Evolutionary conservation across 2,329 filamentous ascomycete species (phyloP).

Genomic region (Monosporascus ibericus): DNA sequence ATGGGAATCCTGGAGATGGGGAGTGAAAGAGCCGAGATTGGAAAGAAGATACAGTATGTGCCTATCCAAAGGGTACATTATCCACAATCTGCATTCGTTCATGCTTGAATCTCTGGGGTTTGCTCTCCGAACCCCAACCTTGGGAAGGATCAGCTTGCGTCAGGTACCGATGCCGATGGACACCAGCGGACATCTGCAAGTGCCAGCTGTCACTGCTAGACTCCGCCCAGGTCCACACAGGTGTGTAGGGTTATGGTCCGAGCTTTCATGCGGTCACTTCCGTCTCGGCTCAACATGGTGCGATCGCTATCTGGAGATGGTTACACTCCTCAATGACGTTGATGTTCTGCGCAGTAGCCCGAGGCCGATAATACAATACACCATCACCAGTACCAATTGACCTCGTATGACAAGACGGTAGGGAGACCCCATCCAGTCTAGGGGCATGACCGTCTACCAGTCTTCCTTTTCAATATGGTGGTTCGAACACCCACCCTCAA

Average conservation of each 20-base stretch:
- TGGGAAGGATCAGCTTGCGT: not conserved
- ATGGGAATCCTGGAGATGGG: too few relatives aligned
- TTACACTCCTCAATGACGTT: not conserved
- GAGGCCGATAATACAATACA: not conserved
- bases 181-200: not conserved
- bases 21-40: too few relatives aligned
- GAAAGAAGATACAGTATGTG: too few relatives aligned
- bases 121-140: too few relatives aligned
- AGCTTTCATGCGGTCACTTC: not conserved
- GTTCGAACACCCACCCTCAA: slow-evolving; percentile 29
- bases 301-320: not conserved
- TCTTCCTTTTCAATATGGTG: slow-evolving; percentile 17
- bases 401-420: too few relatives aligned
- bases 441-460: not conserved
- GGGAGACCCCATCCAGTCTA: not conserved
- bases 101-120: too few relatives aligned
- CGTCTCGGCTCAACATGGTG: not conserved
- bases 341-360: not conserved
- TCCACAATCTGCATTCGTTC: too few relatives aligned
- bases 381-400: not conserved
- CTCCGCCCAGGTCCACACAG: not conserved
- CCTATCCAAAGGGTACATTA: too few relatives aligned
- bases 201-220: not conserved
- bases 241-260: not conserved
- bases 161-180: not conserved